A percentile compares a stretch with the other conserved stretches of the same genome.
These are phyloP conservation scores for Nemania sp. DNA, from an alignment of 2,329 filamentous ascomycete genomes.

Conservation along the genomic window DNA sequence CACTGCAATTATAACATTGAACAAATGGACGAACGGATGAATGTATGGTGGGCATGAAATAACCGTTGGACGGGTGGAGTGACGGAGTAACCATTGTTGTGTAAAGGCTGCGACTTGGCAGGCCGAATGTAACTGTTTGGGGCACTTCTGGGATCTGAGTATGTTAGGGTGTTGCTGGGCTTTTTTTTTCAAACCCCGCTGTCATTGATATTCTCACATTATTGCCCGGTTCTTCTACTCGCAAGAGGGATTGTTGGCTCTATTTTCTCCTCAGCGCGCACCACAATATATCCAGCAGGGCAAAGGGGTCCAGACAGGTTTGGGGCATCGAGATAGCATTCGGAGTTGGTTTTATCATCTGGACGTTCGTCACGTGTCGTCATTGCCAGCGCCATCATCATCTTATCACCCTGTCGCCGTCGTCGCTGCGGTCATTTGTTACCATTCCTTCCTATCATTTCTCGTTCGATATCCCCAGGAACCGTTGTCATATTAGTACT, in stretches of 20 bases:
- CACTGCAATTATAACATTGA: constrained; percentile 9
- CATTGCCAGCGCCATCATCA: constrained; percentile 23
- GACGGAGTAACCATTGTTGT: constrained; percentile 25
- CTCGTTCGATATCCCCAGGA: constrained; percentile 21
- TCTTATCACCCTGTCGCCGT: constrained; percentile 22
- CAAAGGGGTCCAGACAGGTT: constrained; percentile 20
- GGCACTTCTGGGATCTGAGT: constrained; percentile 11
- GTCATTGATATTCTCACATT: constrained; percentile 22
- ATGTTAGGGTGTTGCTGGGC: constrained; percentile 17
- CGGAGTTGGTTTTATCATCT: constrained; percentile 26
- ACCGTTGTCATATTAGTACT: constrained; percentile 24
- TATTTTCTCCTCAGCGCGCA: constrained; percentile 17
- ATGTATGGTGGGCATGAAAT: constrained; percentile 23
- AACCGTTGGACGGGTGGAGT: constrained; percentile 25
- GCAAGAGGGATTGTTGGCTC: constrained; percentile 22
- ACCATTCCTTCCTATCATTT: constrained; percentile 21
- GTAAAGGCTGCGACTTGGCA: constrained; percentile 15
- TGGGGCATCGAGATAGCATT: constrained; percentile 22
- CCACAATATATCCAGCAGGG: constrained; percentile 17
- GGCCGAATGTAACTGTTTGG: constrained; percentile 19
- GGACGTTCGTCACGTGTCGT: constrained; percentile 20
- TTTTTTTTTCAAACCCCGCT: too few species aligned
- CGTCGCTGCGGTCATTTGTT: constrained; percentile 15
- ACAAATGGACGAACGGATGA: constrained; percentile 22
- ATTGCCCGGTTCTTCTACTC: constrained; percentile 4